phyloP scores from a whole-genome alignment of 2,329 filamentous ascomycete genomes.

The Phyllosticta capitalensis region DNA sequence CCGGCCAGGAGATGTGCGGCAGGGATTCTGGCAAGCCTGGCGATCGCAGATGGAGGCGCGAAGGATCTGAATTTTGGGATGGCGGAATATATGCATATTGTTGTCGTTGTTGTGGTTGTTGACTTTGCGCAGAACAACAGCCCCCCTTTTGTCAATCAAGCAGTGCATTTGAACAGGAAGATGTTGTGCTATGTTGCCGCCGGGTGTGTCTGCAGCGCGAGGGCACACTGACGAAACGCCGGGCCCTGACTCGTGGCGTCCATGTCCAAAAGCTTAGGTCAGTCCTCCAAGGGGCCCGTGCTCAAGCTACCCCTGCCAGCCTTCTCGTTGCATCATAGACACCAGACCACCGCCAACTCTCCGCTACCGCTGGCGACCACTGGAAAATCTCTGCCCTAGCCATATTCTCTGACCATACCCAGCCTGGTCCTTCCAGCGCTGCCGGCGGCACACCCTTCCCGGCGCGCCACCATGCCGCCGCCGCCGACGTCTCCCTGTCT shows the following conservation, averaged over 20 bases:
- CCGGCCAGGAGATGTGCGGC: neutral
- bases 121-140: too few relatives aligned
- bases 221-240: neutral
- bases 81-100: too few relatives aligned
- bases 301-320: neutral
- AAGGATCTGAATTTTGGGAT: neutral
- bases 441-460: neutral
- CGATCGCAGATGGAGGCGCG: neutral
- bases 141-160: too few relatives aligned
- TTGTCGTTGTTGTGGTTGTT: too few relatives aligned
- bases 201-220: neutral
- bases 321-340: neutral
- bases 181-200: neutral
- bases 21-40: neutral
- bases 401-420: too few relatives aligned
- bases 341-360: neutral
- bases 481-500: neutral
- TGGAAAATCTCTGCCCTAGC: too few relatives aligned
- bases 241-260: neutral
- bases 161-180: too few relatives aligned
- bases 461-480: neutral
- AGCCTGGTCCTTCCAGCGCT: neutral
- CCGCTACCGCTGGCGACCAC: too few relatives aligned
- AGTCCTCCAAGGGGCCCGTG: neutral
- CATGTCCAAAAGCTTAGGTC: neutral